Evolutionary conservation across 2,329 filamentous ascomycete species (phyloP).

Genomic region (Sarocladiaceae sp.): DNA sequence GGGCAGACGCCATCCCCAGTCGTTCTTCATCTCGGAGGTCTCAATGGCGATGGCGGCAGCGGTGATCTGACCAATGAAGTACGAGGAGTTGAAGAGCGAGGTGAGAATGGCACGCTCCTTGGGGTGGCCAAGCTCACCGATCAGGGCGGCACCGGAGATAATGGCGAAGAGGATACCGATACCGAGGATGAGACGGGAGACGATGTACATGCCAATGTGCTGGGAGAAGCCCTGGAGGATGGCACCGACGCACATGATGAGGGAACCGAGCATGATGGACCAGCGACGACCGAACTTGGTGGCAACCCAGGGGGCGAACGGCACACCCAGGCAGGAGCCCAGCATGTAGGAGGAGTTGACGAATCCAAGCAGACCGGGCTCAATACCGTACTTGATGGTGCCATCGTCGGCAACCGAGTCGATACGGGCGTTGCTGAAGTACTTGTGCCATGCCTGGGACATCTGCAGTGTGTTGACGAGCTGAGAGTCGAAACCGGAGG

Average conservation of each 20-base stretch:
- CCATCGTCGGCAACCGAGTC: slow-evolving; percentile 3
- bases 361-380: slow-evolving; percentile 34
- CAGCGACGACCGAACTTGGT: slow-evolving; percentile 43
- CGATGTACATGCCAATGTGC: slow-evolving; percentile 51
- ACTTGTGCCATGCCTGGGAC: slow-evolving; percentile 29
- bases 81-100: slow-evolving; percentile 52
- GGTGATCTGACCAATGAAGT: slow-evolving; percentile 46
- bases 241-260: slow-evolving; percentile 47
- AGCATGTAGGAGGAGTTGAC: slow-evolving; percentile 49
- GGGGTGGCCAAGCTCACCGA: slow-evolving; percentile 55
- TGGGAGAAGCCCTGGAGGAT: slow-evolving; percentile 46
- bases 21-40: slow-evolving; percentile 29
- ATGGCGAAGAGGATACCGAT: slow-evolving; percentile 56
- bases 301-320: slow-evolving; percentile 45
- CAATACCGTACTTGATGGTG: slow-evolving; percentile 17
- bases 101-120: slow-evolving; percentile 55
- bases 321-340: slow-evolving; percentile 47
- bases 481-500: slow-evolving; percentile 48
- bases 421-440: slow-evolving; percentile 5
- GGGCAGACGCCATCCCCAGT: slow-evolving; percentile 31
- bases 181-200: slow-evolving; percentile 53
- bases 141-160: slow-evolving; percentile 49
- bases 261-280: slow-evolving; percentile 49
- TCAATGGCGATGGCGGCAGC: slow-evolving; percentile 41
- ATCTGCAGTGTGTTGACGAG: slow-evolving; percentile 35